Conservation (phyloP, 495 filamentous ascomycete genomes). For the Sporormia fimetaria region DNA sequence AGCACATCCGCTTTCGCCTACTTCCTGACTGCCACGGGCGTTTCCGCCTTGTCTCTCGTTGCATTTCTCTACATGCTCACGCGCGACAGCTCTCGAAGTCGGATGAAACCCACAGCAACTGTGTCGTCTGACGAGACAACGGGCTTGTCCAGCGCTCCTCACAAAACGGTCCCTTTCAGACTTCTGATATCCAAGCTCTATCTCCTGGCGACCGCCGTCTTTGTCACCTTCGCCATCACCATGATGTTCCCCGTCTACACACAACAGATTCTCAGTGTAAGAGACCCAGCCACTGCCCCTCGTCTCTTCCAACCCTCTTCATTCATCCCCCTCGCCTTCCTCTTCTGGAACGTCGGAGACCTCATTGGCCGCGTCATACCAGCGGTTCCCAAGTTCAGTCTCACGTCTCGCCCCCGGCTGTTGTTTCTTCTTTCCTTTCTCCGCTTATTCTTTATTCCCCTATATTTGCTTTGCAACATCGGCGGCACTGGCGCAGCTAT, state of each 20-base stretch:
- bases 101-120: constrained; percentile 13
- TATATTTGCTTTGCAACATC: constrained; percentile 86
- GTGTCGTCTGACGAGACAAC: constrained; percentile 26
- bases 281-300: constrained; percentile 37
- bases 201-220: constrained; percentile 59
- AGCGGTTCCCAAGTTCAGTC: constrained; percentile 47
- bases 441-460: constrained; percentile 61
- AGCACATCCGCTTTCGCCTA: constrained; percentile 74
- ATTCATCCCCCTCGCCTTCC: constrained; percentile 83
- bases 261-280: constrained; percentile 55
- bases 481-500: constrained; percentile 55
- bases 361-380: constrained; percentile 63
- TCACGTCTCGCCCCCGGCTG: constrained; percentile 48
- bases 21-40: constrained; percentile 73
- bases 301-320: constrained; percentile 56
- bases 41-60: constrained; percentile 45
- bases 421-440: constrained; percentile 54
- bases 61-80: constrained; percentile 51
- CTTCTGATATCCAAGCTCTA: constrained; percentile 60
- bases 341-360: constrained; percentile 92
- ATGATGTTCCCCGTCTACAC: constrained; percentile 97
- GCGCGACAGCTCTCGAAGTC: constrained; percentile 34
- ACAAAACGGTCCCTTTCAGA: constrained; percentile 53
- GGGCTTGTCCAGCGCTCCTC: constrained; percentile 28
- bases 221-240: constrained; percentile 66